Conservation (phyloP, 1,284 basidiomycete genomes). For the Cryptococcus sp. region DNA sequence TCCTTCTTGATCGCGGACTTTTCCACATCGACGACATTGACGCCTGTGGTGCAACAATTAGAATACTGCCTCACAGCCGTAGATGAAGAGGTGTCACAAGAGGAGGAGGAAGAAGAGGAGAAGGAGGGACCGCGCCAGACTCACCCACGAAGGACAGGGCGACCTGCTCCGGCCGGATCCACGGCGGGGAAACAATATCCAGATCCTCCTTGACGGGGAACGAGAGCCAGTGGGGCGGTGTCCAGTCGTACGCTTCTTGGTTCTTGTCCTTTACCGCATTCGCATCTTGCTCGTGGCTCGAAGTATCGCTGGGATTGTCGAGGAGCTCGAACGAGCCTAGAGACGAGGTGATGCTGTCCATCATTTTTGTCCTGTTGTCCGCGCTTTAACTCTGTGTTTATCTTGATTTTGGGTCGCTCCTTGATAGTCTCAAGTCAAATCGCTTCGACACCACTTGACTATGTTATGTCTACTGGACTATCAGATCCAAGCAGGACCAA, state of each 20-base stretch:
- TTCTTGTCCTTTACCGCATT: background rate
- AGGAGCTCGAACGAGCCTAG: slow-evolving; percentile 31
- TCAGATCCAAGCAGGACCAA: too few species aligned
- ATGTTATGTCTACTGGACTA: too few species aligned
- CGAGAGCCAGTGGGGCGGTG: slow-evolving; percentile 35
- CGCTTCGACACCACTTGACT: too few species aligned
- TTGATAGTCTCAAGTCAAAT: too few species aligned
- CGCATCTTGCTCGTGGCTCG: background rate
- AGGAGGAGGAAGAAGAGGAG: too few species aligned
- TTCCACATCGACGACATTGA: slow-evolving; percentile 34
- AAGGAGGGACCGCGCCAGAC: slow-evolving; percentile 2
- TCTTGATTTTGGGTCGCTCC: too few species aligned
- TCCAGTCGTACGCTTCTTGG: slow-evolving; percentile 27
- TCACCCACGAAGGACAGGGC: slow-evolving; percentile 34
- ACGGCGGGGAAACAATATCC: slow-evolving; percentile 28
- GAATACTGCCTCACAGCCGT: background rate
- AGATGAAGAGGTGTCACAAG: too few species aligned
- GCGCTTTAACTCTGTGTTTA: too few species aligned
- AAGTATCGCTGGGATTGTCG: slow-evolving; percentile 10
- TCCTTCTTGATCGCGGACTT: slow-evolving; percentile 23
- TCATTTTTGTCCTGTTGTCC: background rate
- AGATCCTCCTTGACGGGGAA: slow-evolving; percentile 29
- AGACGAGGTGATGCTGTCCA: slow-evolving; percentile 14
- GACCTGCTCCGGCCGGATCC: slow-evolving; percentile 33
- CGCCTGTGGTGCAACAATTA: slow-evolving; percentile 9